phyloP scores from a whole-genome alignment of 192 early-diverging fungal genomes.

The Umbelopsis sp. region DNA sequence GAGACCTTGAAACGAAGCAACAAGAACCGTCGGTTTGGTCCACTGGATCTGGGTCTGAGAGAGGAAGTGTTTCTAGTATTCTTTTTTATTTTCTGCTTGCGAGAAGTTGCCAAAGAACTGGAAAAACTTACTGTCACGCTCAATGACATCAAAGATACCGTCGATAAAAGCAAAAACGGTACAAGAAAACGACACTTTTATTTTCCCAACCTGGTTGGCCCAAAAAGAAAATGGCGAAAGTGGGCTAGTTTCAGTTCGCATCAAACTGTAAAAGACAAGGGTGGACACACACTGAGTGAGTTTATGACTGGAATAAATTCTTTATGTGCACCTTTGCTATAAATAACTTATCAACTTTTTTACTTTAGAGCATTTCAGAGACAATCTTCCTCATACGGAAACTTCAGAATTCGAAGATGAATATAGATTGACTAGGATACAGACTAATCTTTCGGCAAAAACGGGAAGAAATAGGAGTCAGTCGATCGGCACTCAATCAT shows the following conservation, averaged over 20 bases:
- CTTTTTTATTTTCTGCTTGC: conserved; percentile 53
- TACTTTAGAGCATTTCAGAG: conserved; percentile 5
- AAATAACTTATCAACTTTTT: neutral
- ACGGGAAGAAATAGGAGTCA: neutral
- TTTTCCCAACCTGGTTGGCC: conserved; percentile 22
- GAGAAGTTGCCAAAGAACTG: conserved; percentile 50
- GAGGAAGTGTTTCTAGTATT: conserved; percentile 56
- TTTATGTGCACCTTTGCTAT: neutral
- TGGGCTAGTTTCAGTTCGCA: conserved; percentile 23
- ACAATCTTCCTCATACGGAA: conserved; percentile 21
- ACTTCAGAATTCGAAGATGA: conserved; percentile 24
- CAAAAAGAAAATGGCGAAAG: conserved; percentile 29
- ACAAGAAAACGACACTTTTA: conserved; percentile 31
- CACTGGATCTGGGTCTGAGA: conserved; percentile 32
- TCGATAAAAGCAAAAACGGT: conserved; percentile 11
- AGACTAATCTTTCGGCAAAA: neutral
- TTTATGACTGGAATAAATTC: neutral
- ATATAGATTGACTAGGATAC: conserved; percentile 7
- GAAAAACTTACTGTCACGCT: conserved; percentile 17
- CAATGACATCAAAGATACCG: conserved; percentile 16
- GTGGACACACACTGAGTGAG: conserved; percentile 30
- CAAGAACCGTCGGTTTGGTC: neutral
- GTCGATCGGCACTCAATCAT: neutral
- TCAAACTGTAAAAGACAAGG: conserved; percentile 32
- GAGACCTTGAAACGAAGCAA: conserved; percentile 15